Evolutionary conservation across 306 rosid genomes (phyloP).

Genomic region (Gastrolobium bilobum): DNA sequence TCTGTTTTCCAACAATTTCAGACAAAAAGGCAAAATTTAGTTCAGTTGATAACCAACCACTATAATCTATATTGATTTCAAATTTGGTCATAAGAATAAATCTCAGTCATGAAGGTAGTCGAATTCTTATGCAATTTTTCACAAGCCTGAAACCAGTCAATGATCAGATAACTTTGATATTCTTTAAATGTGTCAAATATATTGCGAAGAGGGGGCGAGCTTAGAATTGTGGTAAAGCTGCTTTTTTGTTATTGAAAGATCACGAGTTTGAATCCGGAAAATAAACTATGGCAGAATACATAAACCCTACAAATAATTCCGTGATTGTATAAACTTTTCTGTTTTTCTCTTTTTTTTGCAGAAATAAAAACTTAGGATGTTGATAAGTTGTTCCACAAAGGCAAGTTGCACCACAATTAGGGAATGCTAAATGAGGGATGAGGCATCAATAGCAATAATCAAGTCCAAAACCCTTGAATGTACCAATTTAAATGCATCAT

Average conservation of each 20-base stretch:
- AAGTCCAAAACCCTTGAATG: not conserved
- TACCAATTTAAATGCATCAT: not conserved
- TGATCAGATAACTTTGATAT: no score
- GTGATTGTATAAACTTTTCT: not conserved
- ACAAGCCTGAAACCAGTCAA: no score
- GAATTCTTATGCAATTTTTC: not conserved
- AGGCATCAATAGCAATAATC: not conserved
- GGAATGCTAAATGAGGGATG: not conserved
- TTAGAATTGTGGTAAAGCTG: no score
- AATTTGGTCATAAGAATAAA: not conserved
- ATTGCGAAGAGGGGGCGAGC: no score
- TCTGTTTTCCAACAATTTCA: not conserved
- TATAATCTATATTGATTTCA: not conserved
- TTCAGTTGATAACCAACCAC: not conserved
- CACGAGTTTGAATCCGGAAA: no score
- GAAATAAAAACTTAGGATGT: not conserved
- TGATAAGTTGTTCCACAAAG: not conserved
- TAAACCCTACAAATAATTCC: not conserved
- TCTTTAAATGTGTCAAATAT: no score
- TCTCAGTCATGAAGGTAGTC: not conserved
- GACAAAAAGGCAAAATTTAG: not conserved
- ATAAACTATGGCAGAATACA: not conserved
- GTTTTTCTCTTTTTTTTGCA: not conserved
- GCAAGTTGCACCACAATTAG: conserved; percentile 10
- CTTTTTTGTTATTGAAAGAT: no score